phyloP scores from a whole-genome alignment of 768 basidiomycete species.

The Tulasnella sp. region DNA sequence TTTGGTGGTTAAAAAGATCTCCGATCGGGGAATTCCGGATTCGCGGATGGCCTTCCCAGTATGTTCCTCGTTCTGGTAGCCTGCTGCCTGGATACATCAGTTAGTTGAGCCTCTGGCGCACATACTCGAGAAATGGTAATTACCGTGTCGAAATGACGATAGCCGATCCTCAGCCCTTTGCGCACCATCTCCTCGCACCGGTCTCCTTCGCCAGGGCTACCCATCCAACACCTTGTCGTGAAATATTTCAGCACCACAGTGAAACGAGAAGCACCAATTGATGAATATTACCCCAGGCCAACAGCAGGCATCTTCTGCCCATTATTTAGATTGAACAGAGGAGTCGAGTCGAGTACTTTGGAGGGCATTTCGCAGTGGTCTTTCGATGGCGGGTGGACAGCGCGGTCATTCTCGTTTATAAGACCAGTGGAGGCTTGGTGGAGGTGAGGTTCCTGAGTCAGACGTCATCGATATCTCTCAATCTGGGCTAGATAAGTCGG shows the following conservation, averaged over 20 bases:
- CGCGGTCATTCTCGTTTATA: not conserved
- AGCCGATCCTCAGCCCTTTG: too few relatives aligned
- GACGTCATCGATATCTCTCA: not conserved
- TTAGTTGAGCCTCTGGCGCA: not conserved
- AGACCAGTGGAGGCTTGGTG: not conserved
- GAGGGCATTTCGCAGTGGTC: not conserved
- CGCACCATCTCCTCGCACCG: too few relatives aligned
- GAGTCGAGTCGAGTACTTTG: not conserved
- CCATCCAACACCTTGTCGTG: conserved; percentile 6
- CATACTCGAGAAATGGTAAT: not conserved
- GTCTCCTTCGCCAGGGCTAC: not conserved
- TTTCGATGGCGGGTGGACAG: not conserved
- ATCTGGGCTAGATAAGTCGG: not conserved
- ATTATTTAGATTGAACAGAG: not conserved
- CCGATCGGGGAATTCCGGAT: conserved; percentile 17
- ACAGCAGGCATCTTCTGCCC: not conserved
- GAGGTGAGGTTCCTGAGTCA: not conserved
- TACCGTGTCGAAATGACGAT: too few relatives aligned
- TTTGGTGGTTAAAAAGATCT: conserved; percentile 23
- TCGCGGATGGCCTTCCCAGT: conserved; percentile 37
- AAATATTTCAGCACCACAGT: not conserved
- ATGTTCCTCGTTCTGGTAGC: conserved; percentile 30
- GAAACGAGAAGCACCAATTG: too few relatives aligned
- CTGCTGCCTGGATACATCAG: not conserved
- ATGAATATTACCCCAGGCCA: not conserved